These are phyloP conservation scores for Entonaema liquescens DNA, from an alignment of 495 filamentous ascomycete genomes.

Conservation along the genomic window DNA sequence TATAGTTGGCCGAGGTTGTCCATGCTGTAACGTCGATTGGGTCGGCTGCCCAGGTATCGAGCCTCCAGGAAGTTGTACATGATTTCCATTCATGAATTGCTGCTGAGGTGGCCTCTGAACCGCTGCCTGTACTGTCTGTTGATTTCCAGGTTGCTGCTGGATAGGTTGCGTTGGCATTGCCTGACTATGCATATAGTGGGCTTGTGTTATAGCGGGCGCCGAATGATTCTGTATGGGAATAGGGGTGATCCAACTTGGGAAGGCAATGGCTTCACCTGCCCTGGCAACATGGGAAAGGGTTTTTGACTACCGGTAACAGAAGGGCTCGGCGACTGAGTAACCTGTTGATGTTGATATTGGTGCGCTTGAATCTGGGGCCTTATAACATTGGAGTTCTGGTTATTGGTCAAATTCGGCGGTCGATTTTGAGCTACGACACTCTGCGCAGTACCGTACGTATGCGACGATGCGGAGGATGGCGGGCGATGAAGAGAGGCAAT, in stretches of 20 bases:
- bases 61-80: not conserved
- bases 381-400: constrained; percentile 15
- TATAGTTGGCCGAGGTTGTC: constrained; percentile 21
- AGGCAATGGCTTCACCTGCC: constrained; percentile 42
- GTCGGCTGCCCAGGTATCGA: constrained; percentile 13
- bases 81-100: constrained; percentile 17
- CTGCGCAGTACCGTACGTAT: constrained; percentile 19
- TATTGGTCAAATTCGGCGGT: constrained; percentile 2
- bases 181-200: constrained; percentile 6
- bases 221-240: constrained; percentile 10
- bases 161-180: not conserved
- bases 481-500: constrained; percentile 39
- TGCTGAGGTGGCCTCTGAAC: constrained; percentile 24
- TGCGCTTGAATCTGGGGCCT: constrained; percentile 19
- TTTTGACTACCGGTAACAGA: constrained; percentile 9
- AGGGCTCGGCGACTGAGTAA: constrained; percentile 8
- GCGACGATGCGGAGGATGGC: constrained; percentile 42
- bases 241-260: constrained; percentile 41
- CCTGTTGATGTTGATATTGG: constrained; percentile 10
- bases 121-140: constrained; percentile 11
- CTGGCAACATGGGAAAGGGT: constrained; percentile 46
- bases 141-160: constrained; percentile 14
- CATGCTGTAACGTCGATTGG: constrained; percentile 16
- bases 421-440: constrained; percentile 3
- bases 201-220: constrained; percentile 13